These are phyloP conservation scores for Fusarium sterilihyphosum DNA, from an alignment of 2,329 filamentous ascomycete species.

Conservation along the genomic window DNA sequence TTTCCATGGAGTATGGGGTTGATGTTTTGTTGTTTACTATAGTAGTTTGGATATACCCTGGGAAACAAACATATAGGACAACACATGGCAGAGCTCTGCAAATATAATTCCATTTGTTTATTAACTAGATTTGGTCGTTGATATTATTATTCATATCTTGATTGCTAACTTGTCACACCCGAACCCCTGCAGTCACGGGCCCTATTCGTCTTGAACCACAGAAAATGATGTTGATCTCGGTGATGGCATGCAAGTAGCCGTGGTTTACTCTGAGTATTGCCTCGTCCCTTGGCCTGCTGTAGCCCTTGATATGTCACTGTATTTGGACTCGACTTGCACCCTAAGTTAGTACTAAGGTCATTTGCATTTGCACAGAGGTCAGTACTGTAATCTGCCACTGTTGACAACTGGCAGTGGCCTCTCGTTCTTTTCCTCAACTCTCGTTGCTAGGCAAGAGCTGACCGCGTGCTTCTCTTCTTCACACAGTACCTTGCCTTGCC, in stretches of 20 bases:
- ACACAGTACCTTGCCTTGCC: background rate
- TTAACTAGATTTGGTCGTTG: background rate
- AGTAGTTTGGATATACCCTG: constrained; percentile 18
- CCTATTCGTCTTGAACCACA: background rate
- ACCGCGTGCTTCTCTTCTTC: background rate
- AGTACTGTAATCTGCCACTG: background rate
- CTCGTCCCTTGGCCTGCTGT: background rate
- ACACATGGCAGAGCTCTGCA: background rate
- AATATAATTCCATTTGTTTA: constrained; percentile 6
- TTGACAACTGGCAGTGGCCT: background rate
- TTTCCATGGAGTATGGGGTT: background rate
- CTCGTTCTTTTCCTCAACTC: background rate
- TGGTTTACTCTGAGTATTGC: background rate
- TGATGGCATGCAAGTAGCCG: background rate
- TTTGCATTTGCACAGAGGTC: background rate
- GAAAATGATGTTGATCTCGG: background rate
- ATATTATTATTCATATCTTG: background rate
- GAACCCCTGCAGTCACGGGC: background rate
- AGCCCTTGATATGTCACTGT: background rate
- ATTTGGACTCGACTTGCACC: background rate
- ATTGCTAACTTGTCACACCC: background rate
- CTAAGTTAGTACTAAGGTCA: background rate
- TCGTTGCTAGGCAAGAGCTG: background rate
- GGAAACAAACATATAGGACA: background rate
- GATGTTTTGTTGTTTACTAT: background rate